Base-by-base conservation (phyloP, 1,284 basidiomycete species). In the Exobasidium cylindrosporum region DNA sequence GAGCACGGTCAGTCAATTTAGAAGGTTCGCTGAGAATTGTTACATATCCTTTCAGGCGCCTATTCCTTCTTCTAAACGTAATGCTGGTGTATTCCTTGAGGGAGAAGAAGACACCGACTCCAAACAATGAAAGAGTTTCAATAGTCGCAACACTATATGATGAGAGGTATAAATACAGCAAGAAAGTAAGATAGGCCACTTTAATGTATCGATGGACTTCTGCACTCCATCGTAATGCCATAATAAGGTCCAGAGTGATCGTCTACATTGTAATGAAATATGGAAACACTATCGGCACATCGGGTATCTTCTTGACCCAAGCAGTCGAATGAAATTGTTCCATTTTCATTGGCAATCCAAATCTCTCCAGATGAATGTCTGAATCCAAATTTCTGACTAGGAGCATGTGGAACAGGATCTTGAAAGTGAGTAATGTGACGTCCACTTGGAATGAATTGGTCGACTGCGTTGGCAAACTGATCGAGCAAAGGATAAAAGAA, bases 311-410 rank as follows among this genome's bases (percentile, higher is more conserved):
- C 49, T 14, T 53, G 49, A 53, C 49, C 49, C 17, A 24, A 24
- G 24, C 49, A 53, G n/a, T n/a, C 14, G 28, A 53, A n/a, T 10
- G 30, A 3, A 3, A 3, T n/a, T 17, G 17, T 53, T 14, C 14
- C 49, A 31, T 53, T 17, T 3, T 28, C n/a, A 31, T 53, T 53
- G n/a, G n/a, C n/a, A 2, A 53, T 53, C 49, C 49, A 53, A 53
- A 53, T 53, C 24, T 53, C 49, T 28, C 49, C 49, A 2, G 24
- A 28, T n/a, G 49, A 24, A n/a, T 14, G 24, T 31, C 24, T 14
- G 28, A 28, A 53, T 3, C 49, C 49, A 53, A 53, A 24, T 28
- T 14, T 4, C 28, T 31, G n/a, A 4, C 24, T n/a, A 2, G 49
- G 49, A 14, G 28, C 17, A 53, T 53, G 49, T 28, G 49, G 49